These are phyloP conservation scores for Asterochloris erici DNA, from an alignment of 139 green algal species.

Conservation along the genomic window DNA sequence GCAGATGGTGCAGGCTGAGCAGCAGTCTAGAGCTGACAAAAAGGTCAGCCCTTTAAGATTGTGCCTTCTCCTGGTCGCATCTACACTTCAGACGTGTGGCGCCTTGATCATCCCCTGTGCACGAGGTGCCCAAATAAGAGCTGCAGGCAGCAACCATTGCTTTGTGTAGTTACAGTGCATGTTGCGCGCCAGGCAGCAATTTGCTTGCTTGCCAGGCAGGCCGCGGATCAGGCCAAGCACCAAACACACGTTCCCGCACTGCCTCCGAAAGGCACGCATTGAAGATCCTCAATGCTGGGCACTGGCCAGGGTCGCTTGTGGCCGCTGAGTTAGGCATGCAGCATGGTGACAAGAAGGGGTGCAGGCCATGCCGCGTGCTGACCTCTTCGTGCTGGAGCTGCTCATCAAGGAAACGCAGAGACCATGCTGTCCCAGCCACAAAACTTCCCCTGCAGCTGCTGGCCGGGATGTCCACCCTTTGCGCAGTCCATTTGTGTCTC, in stretches of 20 bases:
- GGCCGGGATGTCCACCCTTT: neutral
- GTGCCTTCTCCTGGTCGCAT: neutral
- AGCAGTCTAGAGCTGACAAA: slow-evolving; percentile 2
- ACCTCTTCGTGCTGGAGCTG: neutral
- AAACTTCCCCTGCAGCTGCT: neutral
- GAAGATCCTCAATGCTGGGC: too few relatives aligned
- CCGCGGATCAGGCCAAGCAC: too few relatives aligned
- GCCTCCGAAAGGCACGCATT: too few relatives aligned
- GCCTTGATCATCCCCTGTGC: too few relatives aligned
- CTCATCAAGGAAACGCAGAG: neutral
- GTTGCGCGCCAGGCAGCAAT: too few relatives aligned
- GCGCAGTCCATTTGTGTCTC: too few relatives aligned
- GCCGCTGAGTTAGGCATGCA: too few relatives aligned
- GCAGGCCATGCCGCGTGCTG: neutral
- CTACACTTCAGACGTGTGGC: neutral
- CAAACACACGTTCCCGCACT: too few relatives aligned
- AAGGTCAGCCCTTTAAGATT: neutral
- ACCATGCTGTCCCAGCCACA: neutral
- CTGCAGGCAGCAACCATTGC: too few relatives aligned
- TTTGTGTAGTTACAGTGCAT: too few relatives aligned
- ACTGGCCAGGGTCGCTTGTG: too few relatives aligned
- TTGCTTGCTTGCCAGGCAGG: neutral
- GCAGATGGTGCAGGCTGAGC: neutral
- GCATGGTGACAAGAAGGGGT: neutral
- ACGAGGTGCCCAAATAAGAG: too few relatives aligned